A percentile compares a stretch with the other conserved stretches of the same genome.
Conservation (phyloP, 129 eudicot species). For the Flaveria brownii region DNA sequence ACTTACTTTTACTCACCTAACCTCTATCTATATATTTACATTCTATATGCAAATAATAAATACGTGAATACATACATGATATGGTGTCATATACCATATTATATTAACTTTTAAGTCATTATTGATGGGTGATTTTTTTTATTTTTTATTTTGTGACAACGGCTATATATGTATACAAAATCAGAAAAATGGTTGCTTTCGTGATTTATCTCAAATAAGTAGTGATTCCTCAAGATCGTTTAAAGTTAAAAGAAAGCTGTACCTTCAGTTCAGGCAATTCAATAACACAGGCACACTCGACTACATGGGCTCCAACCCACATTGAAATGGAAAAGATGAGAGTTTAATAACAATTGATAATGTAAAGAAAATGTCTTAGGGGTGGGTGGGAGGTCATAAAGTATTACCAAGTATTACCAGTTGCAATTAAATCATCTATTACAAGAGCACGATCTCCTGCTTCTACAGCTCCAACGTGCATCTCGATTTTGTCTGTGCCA, state of each 20-base stretch:
- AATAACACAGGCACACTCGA: constrained; percentile 88
- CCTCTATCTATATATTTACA: not conserved
- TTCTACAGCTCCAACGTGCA: constrained; percentile 97
- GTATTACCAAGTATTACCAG: constrained; percentile 88
- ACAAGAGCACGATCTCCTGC: constrained; percentile 78
- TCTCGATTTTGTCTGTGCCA: constrained; percentile 87
- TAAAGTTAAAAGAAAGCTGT: constrained; percentile 5
- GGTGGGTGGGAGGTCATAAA: not conserved
- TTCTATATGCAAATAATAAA: not conserved
- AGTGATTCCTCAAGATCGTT: not conserved
- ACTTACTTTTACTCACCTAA: not conserved
- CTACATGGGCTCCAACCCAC: constrained; percentile 83
- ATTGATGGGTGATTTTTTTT: not conserved
- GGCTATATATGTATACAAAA: not conserved
- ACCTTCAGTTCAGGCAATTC: constrained; percentile 93
- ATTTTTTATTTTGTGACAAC: not conserved
- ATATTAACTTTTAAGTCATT: not conserved
- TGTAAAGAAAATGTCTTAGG: not conserved
- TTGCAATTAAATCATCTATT: constrained; percentile 89
- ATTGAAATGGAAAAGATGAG: constrained; percentile 45
- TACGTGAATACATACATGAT: not conserved
- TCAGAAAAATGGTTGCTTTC: not conserved
- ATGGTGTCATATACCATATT: not conserved
- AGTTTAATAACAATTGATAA: not conserved
- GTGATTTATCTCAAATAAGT: not conserved